Evolutionary conservation across 768 basidiomycete species (phyloP).

Genomic region (Amylocystis lapponica): DNA sequence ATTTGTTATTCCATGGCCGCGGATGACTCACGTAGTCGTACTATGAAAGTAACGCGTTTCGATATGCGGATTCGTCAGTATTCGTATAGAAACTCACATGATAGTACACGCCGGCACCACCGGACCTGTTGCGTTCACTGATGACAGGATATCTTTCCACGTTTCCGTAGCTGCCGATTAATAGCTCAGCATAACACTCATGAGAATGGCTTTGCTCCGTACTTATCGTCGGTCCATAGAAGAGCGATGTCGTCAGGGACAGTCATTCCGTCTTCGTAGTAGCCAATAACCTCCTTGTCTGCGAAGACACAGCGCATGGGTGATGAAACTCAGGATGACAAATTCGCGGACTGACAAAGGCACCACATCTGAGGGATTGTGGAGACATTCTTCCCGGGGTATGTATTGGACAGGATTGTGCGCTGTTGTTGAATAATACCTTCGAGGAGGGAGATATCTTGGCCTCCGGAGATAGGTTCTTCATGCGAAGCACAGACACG

Average conservation of each 20-base stretch:
- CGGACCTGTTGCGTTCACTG: slow-evolving; percentile 52
- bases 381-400: slow-evolving; percentile 39
- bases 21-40: slow-evolving; percentile 39
- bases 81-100: slow-evolving; percentile 13
- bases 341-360: slow-evolving; percentile 36
- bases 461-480: slow-evolving; percentile 46
- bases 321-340: neutral
- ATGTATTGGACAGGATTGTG: slow-evolving; percentile 49
- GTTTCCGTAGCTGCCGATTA: slow-evolving; percentile 52
- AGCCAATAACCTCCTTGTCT: slow-evolving; percentile 61
- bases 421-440: slow-evolving; percentile 57
- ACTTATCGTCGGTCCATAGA: slow-evolving; percentile 74
- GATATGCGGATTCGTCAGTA: neutral
- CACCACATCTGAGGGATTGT: slow-evolving; percentile 63
- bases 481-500: neutral
- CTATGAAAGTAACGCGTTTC: slow-evolving; percentile 17
- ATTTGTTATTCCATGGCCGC: neutral
- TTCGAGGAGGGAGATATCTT: slow-evolving; percentile 46
- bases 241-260: slow-evolving; percentile 62
- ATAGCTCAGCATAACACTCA: neutral
- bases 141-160: slow-evolving; percentile 53
- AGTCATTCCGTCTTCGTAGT: slow-evolving; percentile 56
- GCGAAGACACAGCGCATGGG: neutral
- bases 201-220: too few relatives aligned
- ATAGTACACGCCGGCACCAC: slow-evolving; percentile 66